Evolutionary conservation across 1,284 basidiomycete genomes (phyloP).

Genomic region (Austropuccinia psidii): DNA sequence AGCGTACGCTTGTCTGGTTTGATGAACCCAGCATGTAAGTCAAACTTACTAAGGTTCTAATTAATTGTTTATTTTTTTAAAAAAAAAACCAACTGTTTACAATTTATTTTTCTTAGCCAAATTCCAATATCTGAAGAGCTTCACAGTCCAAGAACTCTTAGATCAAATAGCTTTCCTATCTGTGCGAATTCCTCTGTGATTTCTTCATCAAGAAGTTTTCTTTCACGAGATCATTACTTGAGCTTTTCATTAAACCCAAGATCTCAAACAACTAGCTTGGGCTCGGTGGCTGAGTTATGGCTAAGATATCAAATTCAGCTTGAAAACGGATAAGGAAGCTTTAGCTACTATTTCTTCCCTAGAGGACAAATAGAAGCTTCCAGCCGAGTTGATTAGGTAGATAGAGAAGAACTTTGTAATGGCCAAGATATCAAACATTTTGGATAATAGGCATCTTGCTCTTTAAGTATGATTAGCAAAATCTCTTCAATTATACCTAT

Average conservation of each 20-base stretch:
- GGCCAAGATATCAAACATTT: no score
- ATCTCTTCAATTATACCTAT: no score
- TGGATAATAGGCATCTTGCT: no score
- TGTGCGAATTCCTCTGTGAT: no score
- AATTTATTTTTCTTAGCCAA: neutral
- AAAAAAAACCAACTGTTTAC: neutral
- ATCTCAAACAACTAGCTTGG: neutral
- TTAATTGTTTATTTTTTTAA: neutral
- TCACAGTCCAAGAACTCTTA: neutral
- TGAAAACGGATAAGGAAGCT: neutral
- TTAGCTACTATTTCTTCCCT: neutral
- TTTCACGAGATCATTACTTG: no score
- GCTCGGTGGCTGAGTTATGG: neutral
- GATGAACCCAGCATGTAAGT: neutral
- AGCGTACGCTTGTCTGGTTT: neutral
- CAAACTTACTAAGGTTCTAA: no score
- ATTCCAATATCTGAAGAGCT: no score
- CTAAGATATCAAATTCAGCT: neutral
- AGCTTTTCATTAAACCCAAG: neutral
- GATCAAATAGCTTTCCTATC: neutral
- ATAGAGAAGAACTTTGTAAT: no score
- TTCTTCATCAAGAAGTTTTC: no score
- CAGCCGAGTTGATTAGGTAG: no score
- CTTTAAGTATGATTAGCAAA: no score
- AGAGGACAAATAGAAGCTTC: no score